Percentiles rank a stretch among this genome's conserved stretches.
phyloP scores from a whole-genome alignment of 495 filamentous ascomycete species.

The Parathielavia hyrcaniae region DNA sequence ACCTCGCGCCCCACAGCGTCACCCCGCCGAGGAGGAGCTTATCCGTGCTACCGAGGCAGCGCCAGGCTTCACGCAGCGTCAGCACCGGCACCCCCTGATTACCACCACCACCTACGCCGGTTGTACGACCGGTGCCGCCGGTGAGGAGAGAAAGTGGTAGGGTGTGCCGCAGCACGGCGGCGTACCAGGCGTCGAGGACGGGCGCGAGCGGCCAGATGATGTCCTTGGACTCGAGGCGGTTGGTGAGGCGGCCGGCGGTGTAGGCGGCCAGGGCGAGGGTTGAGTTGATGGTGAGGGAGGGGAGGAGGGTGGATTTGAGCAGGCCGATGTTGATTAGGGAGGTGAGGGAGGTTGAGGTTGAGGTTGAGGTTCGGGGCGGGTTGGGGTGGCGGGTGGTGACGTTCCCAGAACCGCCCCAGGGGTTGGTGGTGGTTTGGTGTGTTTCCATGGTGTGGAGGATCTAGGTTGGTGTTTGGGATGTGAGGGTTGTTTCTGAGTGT shows the following conservation, averaged over 20 bases:
- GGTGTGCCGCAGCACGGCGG: constrained; percentile 46
- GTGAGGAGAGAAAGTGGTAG: constrained; percentile 13
- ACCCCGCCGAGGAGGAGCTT: constrained; percentile 48
- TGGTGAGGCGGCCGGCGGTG: constrained; percentile 39
- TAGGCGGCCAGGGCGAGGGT: constrained; percentile 45
- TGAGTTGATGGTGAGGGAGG: constrained; percentile 44
- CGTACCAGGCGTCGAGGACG: constrained; percentile 55
- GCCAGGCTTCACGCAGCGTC: constrained; percentile 42
- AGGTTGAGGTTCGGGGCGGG: neutral
- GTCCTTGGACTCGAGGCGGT: constrained; percentile 52
- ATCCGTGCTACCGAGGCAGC: constrained; percentile 43
- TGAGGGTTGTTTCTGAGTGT: neutral
- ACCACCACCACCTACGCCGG: constrained; percentile 24
- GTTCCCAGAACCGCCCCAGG: constrained; percentile 11
- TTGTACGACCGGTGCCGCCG: too few species aligned
- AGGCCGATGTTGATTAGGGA: constrained; percentile 40
- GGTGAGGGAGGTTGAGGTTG: constrained; percentile 31
- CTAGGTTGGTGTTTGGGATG: constrained; percentile 5
- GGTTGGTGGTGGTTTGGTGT: constrained; percentile 12
- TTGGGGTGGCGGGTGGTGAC: neutral
- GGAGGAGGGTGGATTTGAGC: constrained; percentile 46
- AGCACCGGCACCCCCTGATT: constrained; percentile 35
- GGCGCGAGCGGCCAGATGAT: constrained; percentile 51
- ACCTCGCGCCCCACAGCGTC: constrained; percentile 49
- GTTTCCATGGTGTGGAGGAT: neutral